Conservation (phyloP, 2,329 filamentous ascomycete species). For the Arthrobotrys megalospora region DNA sequence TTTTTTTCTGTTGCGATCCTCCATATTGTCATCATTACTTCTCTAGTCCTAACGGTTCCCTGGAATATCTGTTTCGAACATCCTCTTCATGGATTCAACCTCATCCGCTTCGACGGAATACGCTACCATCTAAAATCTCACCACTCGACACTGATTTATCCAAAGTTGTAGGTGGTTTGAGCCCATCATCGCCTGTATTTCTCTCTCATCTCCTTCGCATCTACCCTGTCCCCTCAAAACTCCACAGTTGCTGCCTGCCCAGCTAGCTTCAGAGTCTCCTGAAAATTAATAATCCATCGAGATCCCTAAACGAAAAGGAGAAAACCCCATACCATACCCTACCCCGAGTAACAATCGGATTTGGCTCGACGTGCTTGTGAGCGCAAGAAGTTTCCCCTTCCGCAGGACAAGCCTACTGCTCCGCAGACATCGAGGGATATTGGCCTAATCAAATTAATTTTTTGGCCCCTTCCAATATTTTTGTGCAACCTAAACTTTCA, state of each 20-base stretch:
- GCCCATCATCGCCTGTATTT: slow-evolving; percentile 33
- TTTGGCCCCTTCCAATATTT: slow-evolving; percentile 15
- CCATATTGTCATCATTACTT: slow-evolving; percentile 19
- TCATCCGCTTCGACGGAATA: slow-evolving; percentile 31
- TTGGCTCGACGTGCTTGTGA: slow-evolving; percentile 48
- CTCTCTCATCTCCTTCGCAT: slow-evolving; percentile 29
- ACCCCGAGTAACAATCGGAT: slow-evolving; percentile 13
- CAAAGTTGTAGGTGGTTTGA: slow-evolving; percentile 23
- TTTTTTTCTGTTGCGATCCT: not conserved
- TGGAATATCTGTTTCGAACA: slow-evolving; percentile 12
- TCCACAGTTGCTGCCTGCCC: slow-evolving; percentile 45
- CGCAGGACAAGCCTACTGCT: slow-evolving; percentile 50
- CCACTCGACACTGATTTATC: slow-evolving; percentile 5
- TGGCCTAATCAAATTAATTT: slow-evolving; percentile 38
- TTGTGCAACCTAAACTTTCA: slow-evolving; percentile 60
- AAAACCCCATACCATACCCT: slow-evolving; percentile 32
- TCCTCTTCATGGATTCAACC: slow-evolving; percentile 2
- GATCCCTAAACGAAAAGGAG: slow-evolving; percentile 36
- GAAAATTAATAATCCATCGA: slow-evolving; percentile 52
- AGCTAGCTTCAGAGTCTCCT: slow-evolving; percentile 38
- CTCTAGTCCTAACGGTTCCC: slow-evolving; percentile 4
- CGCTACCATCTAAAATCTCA: slow-evolving; percentile 43
- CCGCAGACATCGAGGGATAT: slow-evolving; percentile 49
- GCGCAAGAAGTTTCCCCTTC: slow-evolving; percentile 57
- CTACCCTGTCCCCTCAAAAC: slow-evolving; percentile 34